A percentile compares a stretch with the other conserved stretches of the same genome.
phyloP scores from a whole-genome alignment of 805 yeast genomes.

The Pichia heedii region DNA sequence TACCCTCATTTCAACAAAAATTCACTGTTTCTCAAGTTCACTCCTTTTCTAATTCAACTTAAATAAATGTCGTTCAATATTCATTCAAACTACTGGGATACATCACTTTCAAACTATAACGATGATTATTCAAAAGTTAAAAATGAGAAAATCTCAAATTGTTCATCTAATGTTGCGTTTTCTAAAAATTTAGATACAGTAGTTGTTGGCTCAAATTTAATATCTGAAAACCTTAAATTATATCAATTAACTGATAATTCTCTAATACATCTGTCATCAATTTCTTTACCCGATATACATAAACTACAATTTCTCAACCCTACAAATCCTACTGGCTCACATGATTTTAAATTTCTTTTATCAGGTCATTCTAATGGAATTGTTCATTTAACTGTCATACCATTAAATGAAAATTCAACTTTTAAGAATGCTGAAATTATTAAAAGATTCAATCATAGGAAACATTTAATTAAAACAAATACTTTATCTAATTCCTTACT shows the following conservation, averaged over 20 bases:
- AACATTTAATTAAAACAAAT: conserved; percentile 36
- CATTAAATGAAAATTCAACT: conserved; percentile 31
- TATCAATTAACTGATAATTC: conserved; percentile 32
- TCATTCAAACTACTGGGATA: conserved; percentile 27
- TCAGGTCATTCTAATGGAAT: conserved; percentile 74
- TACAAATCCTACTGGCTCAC: conserved; percentile 13
- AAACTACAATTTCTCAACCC: conserved; percentile 40
- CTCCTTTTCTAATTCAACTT: no score
- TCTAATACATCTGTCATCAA: conserved; percentile 51
- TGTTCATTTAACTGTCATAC: conserved; percentile 64
- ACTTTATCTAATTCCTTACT: neutral
- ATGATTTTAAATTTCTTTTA: conserved; percentile 34
- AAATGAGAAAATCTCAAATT: neutral
- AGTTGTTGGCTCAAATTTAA: conserved; percentile 45
- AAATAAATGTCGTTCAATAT: neutral
- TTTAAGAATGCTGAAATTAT: conserved; percentile 59
- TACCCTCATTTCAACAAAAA: no score
- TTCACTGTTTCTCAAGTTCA: no score
- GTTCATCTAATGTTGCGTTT: conserved; percentile 33
- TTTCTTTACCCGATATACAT: conserved; percentile 46
- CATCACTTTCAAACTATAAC: conserved; percentile 12
- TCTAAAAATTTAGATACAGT: conserved; percentile 28
- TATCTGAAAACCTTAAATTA: conserved; percentile 39
- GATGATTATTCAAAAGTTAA: conserved; percentile 8
- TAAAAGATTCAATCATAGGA: conserved; percentile 70